Evolutionary conservation across 441 rosid species (phyloP).

Genomic region (Manihot esculenta): DNA sequence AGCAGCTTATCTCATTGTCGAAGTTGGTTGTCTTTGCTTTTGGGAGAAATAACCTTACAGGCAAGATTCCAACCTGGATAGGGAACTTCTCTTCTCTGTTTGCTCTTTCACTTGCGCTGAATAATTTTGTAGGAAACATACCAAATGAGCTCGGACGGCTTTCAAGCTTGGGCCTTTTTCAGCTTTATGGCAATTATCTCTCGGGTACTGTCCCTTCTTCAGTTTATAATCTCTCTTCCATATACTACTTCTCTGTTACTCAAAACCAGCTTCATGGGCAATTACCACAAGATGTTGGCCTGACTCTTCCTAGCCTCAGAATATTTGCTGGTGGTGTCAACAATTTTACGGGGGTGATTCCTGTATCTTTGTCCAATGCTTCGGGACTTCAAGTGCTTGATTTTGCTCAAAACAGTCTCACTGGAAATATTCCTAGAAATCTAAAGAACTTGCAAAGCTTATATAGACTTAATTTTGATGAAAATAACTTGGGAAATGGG

Average conservation of each 20-base stretch:
- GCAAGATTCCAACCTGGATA: constrained; percentile 44
- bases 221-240: constrained; percentile 43
- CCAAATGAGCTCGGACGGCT: constrained; percentile 42
- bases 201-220: constrained; percentile 43
- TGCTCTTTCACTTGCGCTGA: constrained; percentile 15
- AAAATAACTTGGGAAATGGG: constrained; percentile 29
- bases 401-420: constrained; percentile 33
- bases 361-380: constrained; percentile 39
- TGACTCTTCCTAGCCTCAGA: constrained; percentile 33
- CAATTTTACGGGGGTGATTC: constrained; percentile 39
- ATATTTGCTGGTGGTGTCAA: constrained; percentile 32
- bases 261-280: constrained; percentile 45
- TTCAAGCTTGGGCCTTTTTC: constrained; percentile 27
- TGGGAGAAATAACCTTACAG: constrained; percentile 37
- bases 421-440: constrained; percentile 28
- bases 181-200: constrained; percentile 32
- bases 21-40: constrained; percentile 24
- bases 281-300: constrained; percentile 34
- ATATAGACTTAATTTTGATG: constrained; percentile 28
- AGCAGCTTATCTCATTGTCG: too few species aligned
- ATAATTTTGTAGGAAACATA: constrained; percentile 34
- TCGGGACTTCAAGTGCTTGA: constrained; percentile 34
- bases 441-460: constrained; percentile 26
- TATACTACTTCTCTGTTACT: constrained; percentile 30
- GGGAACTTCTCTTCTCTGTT: constrained; percentile 44